Conservation (phyloP, 2,329 filamentous ascomycete genomes). For the Tolypocladium pustulatum region DNA sequence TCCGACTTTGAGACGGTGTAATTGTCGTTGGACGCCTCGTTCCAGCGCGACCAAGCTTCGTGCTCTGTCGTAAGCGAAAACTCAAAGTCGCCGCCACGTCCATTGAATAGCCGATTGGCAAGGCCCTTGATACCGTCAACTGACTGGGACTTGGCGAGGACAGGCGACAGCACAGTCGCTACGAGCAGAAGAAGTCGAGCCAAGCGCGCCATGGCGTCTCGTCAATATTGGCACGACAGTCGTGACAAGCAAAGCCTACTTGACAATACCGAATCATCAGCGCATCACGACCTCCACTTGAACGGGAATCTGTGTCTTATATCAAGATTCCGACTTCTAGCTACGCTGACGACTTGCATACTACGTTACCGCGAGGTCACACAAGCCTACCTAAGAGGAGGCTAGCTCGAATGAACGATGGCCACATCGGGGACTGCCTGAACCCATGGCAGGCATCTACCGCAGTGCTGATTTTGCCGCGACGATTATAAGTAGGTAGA, state of each 20-base stretch:
- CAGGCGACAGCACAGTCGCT: neutral
- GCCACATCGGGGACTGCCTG: neutral
- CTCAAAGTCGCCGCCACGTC: conserved; percentile 5
- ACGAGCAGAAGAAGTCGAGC: neutral
- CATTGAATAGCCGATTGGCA: conserved; percentile 8
- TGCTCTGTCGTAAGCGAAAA: conserved; percentile 6
- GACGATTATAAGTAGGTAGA: neutral
- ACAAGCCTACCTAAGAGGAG: neutral
- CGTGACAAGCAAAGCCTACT: neutral
- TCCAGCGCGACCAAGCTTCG: conserved; percentile 10
- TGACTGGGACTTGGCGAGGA: neutral
- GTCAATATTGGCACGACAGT: neutral
- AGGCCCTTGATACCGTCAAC: conserved; percentile 6
- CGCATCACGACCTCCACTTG: neutral
- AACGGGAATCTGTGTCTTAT: neutral
- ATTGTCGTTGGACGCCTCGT: conserved; percentile 9
- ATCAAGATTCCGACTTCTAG: neutral
- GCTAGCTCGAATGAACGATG: neutral
- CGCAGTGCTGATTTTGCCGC: neutral
- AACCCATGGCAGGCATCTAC: neutral
- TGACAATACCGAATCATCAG: neutral
- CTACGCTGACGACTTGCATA: neutral
- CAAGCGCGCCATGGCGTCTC: neutral
- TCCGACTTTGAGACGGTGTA: conserved; percentile 7
- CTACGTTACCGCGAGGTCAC: neutral